phyloP scores from a whole-genome alignment of 306 rosid species.

The Crotalaria pallida region DNA sequence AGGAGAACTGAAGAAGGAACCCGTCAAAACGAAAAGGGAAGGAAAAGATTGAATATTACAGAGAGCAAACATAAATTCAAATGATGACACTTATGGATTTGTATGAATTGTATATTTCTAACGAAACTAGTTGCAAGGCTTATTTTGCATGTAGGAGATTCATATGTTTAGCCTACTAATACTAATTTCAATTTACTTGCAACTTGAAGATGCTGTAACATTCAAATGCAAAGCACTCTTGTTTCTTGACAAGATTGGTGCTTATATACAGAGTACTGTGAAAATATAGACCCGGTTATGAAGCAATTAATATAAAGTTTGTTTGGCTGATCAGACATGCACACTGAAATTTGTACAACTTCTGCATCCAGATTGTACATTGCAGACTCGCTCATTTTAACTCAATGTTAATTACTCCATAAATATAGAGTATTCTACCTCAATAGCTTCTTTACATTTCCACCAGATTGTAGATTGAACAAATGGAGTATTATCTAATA shows the following conservation, averaged over 20 bases:
- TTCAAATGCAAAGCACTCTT: conserved; percentile 7
- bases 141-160: conserved; percentile 11
- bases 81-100: not conserved
- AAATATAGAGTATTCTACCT: no score
- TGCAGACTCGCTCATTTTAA: no score
- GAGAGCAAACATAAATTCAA: not conserved
- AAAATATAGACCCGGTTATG: not conserved
- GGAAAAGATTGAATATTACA: not conserved
- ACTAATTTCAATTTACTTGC: not conserved
- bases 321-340: not conserved
- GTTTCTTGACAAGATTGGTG: not conserved
- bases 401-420: no score
- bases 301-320: not conserved
- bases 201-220: not conserved
- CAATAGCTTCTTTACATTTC: no score
- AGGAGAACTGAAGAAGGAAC: conserved; percentile 10
- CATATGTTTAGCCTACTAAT: not conserved
- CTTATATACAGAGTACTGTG: not conserved
- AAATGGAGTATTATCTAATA: no score
- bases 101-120: not conserved
- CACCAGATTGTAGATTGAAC: no score
- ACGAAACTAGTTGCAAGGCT: conserved; percentile 1
- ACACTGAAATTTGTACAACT: not conserved
- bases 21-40: not conserved
- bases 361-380: no score